Conservation (phyloP, 148 eudicot genomes). For the Fagopyrum tataricum region DNA sequence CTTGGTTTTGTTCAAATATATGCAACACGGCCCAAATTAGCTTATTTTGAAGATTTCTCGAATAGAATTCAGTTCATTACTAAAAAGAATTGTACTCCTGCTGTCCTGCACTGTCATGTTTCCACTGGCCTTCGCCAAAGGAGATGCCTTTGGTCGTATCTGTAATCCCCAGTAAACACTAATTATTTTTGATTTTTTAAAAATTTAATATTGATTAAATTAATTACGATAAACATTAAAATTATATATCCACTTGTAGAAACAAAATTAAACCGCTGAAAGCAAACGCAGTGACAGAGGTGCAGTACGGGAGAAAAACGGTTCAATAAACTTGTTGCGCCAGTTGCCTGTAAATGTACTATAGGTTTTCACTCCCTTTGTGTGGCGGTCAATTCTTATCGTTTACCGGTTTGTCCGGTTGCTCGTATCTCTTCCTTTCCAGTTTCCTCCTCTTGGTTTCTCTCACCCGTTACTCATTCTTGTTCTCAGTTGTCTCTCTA, state of each 20-base stretch:
- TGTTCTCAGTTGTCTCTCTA: background rate
- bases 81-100: too few relatives aligned
- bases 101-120: slow-evolving; percentile 1
- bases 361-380: background rate
- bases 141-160: background rate
- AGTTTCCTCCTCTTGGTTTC: background rate
- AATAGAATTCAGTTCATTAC: too few relatives aligned
- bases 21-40: too few relatives aligned
- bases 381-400: slow-evolving; percentile 10
- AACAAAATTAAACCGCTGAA: background rate
- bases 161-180: background rate
- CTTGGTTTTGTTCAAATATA: too few relatives aligned
- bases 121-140: slow-evolving; percentile 2
- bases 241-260: background rate
- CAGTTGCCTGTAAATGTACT: slow-evolving; percentile 7
- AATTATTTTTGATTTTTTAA: background rate
- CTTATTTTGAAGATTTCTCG: too few relatives aligned
- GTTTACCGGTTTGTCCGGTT: slow-evolving; percentile 16
- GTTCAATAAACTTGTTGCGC: slow-evolving; percentile 1
- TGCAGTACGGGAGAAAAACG: slow-evolving; percentile 5
- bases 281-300: slow-evolving; percentile 5
- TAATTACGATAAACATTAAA: background rate
- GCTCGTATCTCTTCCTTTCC: background rate
- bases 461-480: slow-evolving; percentile 3
- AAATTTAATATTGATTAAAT: background rate